These are phyloP conservation scores for Astrothelium subdiscretum DNA, from an alignment of 495 filamentous ascomycete genomes.

Conservation along the genomic window DNA sequence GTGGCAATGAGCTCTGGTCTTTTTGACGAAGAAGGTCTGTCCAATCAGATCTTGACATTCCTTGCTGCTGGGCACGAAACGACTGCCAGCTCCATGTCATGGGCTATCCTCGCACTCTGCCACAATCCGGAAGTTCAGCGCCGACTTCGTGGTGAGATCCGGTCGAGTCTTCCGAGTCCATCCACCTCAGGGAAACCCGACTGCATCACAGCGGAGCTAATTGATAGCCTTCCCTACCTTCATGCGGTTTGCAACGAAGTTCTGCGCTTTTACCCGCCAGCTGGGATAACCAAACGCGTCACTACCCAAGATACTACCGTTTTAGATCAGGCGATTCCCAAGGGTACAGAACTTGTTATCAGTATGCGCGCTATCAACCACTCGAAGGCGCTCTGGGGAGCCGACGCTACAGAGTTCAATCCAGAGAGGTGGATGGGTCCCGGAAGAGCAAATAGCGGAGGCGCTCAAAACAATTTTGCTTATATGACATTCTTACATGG, in stretches of 20 bases:
- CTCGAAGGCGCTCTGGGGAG: constrained; percentile 5
- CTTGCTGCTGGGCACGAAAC: constrained; percentile 8
- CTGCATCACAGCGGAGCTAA: constrained; percentile 2
- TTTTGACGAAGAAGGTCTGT: constrained; percentile 5
- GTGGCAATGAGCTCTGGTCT: not conserved
- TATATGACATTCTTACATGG: constrained; percentile 8
- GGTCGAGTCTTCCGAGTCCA: constrained; percentile 1
- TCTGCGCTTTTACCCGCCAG: constrained; percentile 4
- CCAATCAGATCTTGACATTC: constrained; percentile 6
- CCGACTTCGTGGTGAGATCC: not conserved
- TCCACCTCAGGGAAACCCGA: not conserved
- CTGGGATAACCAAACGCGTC: constrained; percentile 1
- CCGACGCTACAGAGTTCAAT: constrained; percentile 5
- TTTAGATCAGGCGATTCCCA: not conserved
- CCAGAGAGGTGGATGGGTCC: constrained; percentile 6
- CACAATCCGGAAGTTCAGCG: constrained; percentile 3
- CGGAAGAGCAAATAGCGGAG: not conserved
- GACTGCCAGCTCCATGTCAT: constrained; percentile 5
- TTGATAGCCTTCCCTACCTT: constrained; percentile 4
- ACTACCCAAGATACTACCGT: not conserved
- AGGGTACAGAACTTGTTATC: constrained; percentile 5
- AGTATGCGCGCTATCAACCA: constrained; percentile 6
- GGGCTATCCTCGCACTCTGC: constrained; percentile 3
- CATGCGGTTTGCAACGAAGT: constrained; percentile 9
- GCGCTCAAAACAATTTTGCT: constrained; percentile 2